Base-by-base conservation (phyloP, 192 early-diverging fungal species). In the Backusella mclennaniae region DNA sequence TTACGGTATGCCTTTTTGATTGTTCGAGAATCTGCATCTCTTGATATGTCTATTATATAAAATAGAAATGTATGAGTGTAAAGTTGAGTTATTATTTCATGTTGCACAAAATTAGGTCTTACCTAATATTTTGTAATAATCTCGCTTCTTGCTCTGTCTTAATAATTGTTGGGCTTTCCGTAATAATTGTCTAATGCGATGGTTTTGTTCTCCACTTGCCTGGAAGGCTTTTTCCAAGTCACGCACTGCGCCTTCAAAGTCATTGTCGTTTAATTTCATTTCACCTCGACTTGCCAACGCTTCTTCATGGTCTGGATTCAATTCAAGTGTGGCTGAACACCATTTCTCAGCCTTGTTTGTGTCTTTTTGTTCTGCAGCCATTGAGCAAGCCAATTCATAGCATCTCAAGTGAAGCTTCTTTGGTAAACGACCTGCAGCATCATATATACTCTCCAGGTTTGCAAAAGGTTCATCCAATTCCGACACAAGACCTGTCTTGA, bases 1-100 rank as follows among this genome's bases (percentile, higher is more conserved):
- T 95, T 96, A 66, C 96, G 85, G 85, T 87, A 98, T 23, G 96
- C 97, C 83, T 92, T 95, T 80, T 95, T 97, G 79, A 99, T 96
- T 21, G 97, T 91, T n/a, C 87, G 66, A 66, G 86, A 81, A 41
- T 87, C 82, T 1, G 96, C 96, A 38, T 89, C 86, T 19, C 91
- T 85, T 19, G 93, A 67, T 1, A 99, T 90, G 7, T 88, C 96
- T 76, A 1, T 44, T 35, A 74, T 52, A 29, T 69, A 56, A 23
- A 26, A 23, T 26, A 26, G 26, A 26, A 26, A 26, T 26, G 26
- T 26, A 26, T 21, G 53, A 21, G 53, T 26, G 6, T 17, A 21
- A 36, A 46, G 49, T 21, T 0, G 42, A 44, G 42, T 44, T 44
- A 17, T 17, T 44, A 44, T 44, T 44, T 19, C 8, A 15, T 44